Base-by-base conservation (phyloP, 257 asterid species). In the Solanum virginianum region DNA sequence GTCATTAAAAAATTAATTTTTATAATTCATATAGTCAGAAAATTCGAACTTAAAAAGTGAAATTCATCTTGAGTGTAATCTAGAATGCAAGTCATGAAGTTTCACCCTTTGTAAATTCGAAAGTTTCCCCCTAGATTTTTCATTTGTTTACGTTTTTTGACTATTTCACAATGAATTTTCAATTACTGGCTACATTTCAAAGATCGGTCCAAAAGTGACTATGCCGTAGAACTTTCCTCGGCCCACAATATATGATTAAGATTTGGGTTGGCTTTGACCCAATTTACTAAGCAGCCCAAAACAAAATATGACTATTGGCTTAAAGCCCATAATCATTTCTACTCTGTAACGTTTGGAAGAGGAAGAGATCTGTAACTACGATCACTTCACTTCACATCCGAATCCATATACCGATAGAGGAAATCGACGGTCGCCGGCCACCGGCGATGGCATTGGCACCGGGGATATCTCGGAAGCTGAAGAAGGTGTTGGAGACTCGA, bases 381-480 rank as follows among this genome's bases (percentile, higher is more conserved):
- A 51, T 77, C 82, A 77, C 16, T 77, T 26, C 63, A 75, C 62
- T 47, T 47, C 10, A 51, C 82, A 9, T 26, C 53, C 63, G 18
- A 24, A 77, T 49, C 26, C 22, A 77, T 51, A 51, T 77, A 77
- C 10, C 17, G 2, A 63, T 5, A 26, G 16, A 9, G 63, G 24
- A 51, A 51, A 77, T 36, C 41, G 41, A 36, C 41, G 41, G 41
- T 36, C 41, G 41, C 41, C 24, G 63, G 82, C 53, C 6, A 45
- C 6, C 95, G 79, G 91, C 93, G 87, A 90, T 97, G 90, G 98
- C 98, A 86, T 89, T 96, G 93, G 99, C 99, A 88, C 99, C 99
- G 90, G 99, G 99, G 80, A 94, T 96, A 80, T 93, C 99, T 10
- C 92, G 99, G 93, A 96, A 96, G 96, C 97, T 96, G 91, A 96